Evolutionary conservation across 257 asterid genomes (phyloP).

Genomic region (Marsdenia floribunda): DNA sequence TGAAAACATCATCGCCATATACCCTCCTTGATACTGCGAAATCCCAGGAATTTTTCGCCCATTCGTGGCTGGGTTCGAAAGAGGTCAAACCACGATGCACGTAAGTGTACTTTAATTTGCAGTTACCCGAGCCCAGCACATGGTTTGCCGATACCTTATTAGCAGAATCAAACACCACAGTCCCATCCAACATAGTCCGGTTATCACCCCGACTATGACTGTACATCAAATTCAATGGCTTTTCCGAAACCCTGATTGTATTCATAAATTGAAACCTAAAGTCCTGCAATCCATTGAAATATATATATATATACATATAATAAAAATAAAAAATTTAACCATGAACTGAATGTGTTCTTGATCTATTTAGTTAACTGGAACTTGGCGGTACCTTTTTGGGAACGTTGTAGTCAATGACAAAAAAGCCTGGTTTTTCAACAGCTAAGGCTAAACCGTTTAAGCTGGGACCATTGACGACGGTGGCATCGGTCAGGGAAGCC

Average conservation of each 20-base stretch:
- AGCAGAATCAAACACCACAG: constrained; percentile 65
- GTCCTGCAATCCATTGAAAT: constrained; percentile 45
- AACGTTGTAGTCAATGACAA: constrained; percentile 79
- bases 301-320: neutral
- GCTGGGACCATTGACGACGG: constrained; percentile 77
- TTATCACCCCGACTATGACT: constrained; percentile 59
- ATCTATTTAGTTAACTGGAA: neutral
- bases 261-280: constrained; percentile 85
- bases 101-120: constrained; percentile 75
- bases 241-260: constrained; percentile 56
- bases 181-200: constrained; percentile 70
- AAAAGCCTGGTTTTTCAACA: constrained; percentile 83
- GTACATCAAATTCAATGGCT: constrained; percentile 79
- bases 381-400: constrained; percentile 54
- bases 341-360: neutral
- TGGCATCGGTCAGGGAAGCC: constrained; percentile 87
- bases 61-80: constrained; percentile 79
- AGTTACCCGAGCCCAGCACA: constrained; percentile 57
- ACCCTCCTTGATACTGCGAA: constrained; percentile 60
- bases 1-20: constrained; percentile 61
- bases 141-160: constrained; percentile 90
- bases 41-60: constrained; percentile 79
- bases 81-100: constrained; percentile 67
- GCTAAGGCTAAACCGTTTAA: constrained; percentile 72
- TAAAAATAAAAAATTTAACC: neutral